These are phyloP conservation scores for Chlamydomonas reinhardtii DNA, from an alignment of 163 green algal species.

Conservation along the genomic window DNA sequence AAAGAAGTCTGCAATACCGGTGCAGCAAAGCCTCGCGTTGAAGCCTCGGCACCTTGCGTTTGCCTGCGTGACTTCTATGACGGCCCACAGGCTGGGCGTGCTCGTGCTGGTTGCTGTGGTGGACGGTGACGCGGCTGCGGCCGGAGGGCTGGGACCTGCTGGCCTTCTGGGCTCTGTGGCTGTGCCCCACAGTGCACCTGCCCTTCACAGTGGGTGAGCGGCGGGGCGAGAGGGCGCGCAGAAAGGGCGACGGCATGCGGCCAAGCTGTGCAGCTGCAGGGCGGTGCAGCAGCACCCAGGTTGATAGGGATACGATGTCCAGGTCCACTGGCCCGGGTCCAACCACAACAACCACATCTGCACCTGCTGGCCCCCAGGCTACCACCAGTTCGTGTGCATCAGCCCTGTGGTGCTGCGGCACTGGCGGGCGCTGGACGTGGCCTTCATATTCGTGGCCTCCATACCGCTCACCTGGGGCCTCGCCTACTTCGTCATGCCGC, in stretches of 20 bases:
- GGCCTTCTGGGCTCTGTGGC: slow-evolving; percentile 40
- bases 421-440: slow-evolving; percentile 39
- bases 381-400: slow-evolving; percentile 44
- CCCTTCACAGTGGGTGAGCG: slow-evolving; percentile 45
- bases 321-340: no score
- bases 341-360: no score
- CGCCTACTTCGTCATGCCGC: slow-evolving; percentile 32
- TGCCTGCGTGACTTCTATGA: no score
- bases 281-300: no score
- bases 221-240: not conserved
- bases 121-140: not conserved
- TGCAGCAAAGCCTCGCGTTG: no score
- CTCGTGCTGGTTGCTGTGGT: slow-evolving; percentile 2
- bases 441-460: slow-evolving; percentile 44
- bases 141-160: not conserved
- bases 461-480: slow-evolving; percentile 20
- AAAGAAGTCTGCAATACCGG: no score
- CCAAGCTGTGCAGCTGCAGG: no score
- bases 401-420: not conserved
- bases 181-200: slow-evolving; percentile 39
- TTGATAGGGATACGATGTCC: no score
- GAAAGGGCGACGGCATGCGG: no score
- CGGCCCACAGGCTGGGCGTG: slow-evolving; percentile 29
- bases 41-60: no score
- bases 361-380: not conserved